phyloP scores from a whole-genome alignment of 2,329 filamentous ascomycete genomes.

The Trichoderma simmonsii region DNA sequence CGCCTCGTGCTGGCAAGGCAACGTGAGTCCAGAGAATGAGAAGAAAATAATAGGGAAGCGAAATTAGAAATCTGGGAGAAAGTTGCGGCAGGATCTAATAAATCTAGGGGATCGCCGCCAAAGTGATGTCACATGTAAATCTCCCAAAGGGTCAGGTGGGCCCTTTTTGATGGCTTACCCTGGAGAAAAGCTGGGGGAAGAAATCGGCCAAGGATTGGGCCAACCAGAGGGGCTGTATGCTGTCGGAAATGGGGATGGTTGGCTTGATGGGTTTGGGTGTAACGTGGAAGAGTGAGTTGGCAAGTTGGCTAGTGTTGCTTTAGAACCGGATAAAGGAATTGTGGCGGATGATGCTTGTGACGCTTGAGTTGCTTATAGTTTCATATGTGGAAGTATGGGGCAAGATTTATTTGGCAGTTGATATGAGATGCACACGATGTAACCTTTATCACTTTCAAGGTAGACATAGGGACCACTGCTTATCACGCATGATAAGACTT shows the following conservation, averaged over 20 bases:
- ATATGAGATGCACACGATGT: neutral
- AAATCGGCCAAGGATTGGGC: neutral
- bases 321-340: neutral
- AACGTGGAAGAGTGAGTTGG: neutral
- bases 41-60: neutral
- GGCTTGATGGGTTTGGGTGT: neutral
- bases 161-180: neutral
- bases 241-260: neutral
- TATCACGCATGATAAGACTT: neutral
- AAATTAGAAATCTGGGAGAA: neutral
- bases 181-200: neutral
- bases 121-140: constrained; percentile 19
- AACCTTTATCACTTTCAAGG: neutral
- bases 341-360: neutral
- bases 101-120: constrained; percentile 1
- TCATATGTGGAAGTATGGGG: neutral
- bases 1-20: neutral
- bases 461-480: neutral
- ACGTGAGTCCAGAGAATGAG: neutral
- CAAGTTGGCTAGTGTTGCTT: neutral
- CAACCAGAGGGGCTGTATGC: neutral
- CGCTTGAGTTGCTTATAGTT: neutral
- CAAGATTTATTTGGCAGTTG: neutral
- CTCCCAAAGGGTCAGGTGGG: constrained; percentile 12
- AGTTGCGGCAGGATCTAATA: neutral